phyloP scores from a whole-genome alignment of 1,284 basidiomycete species.

The Trametes versicolor region DNA sequence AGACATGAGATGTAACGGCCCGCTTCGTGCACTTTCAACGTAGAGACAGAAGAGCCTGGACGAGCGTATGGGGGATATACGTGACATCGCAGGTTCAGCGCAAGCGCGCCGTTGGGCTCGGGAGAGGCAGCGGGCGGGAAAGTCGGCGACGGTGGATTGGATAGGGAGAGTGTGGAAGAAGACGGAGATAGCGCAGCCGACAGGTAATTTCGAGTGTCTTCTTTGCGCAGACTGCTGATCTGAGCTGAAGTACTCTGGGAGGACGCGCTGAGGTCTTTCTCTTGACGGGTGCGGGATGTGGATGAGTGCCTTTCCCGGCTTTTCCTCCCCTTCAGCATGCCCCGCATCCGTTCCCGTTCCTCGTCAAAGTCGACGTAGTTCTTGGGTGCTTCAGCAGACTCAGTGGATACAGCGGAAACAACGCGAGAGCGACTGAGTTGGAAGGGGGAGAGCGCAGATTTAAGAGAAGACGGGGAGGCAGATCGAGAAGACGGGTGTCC shows the following conservation, averaged over 20 bases:
- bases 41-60: constrained; percentile 51
- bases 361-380: constrained; percentile 83
- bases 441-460: constrained; percentile 43
- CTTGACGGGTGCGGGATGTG: constrained; percentile 21
- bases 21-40: constrained; percentile 55
- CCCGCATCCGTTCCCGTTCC: constrained; percentile 77
- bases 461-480: constrained; percentile 45
- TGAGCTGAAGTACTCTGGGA: constrained; percentile 1
- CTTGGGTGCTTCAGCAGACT: constrained; percentile 76
- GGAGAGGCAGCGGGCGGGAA: constrained; percentile 28
- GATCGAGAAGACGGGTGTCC: constrained; percentile 44
- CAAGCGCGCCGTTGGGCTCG: constrained; percentile 24
- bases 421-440: constrained; percentile 59
- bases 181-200: constrained; percentile 57
- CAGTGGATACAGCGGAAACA: constrained; percentile 72
- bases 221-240: constrained; percentile 21
- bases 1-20: constrained; percentile 57
- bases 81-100: constrained; percentile 57
- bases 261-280: constrained; percentile 17
- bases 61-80: constrained; percentile 59
- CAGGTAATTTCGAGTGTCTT: constrained; percentile 41
- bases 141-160: constrained; percentile 55
- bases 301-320: constrained; percentile 51
- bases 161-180: constrained; percentile 49
- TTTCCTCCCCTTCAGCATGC: constrained; percentile 65